Evolutionary conservation across 2,329 filamentous ascomycete genomes (phyloP), one percentile per base, ranked within the genome.

Genomic region (Paracoccidioides lutzii): DNA sequence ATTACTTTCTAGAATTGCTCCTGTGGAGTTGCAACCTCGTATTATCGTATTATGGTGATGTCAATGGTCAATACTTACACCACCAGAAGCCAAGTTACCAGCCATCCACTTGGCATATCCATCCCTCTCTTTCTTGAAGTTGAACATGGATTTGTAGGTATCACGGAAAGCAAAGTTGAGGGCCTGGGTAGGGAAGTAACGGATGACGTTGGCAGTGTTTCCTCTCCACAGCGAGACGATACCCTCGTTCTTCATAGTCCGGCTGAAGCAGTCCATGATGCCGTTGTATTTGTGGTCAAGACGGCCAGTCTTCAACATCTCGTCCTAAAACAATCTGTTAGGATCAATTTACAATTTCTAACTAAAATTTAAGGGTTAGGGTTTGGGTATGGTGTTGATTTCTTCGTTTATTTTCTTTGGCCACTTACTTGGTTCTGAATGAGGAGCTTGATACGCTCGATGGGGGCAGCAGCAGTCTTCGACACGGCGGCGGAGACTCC

Each of bases 201-300:
- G 93, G 84, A 98, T 95, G 78, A 98, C 93, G 87, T 98, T 98
- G 89, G 93, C 93, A 75, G 93, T 98, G 89, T 98, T 98, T 80
- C 93, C 93, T 85, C 93, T 85, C 93, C 93, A 98, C 71, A 98
- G 83, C 65, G 91, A 85, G 77, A 93, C 85, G 70, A 93, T 78
- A 88, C 93, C 93, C 83, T 98, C 93, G 65, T 87, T 81, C 71
- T 84, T 84, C 64, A 82, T 82, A 74, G 93, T 97, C 75, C 93
- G 88, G 71, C 79, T 80, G 87, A 98, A 98, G 83, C 93, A 97
- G 76, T 98, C 93, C 60, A 63, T 71, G 75, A 98, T 97, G 76
- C 93, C 93, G 70, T 79, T 78, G 84, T 96, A 98, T 79, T 91
- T 94, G 79, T 85, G 86, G 83, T 94, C 89, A 65, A 98, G 91